These are phyloP conservation scores for Carex pumila DNA, from an alignment of 176 grass and related monocot genomes.

Conservation along the genomic window DNA sequence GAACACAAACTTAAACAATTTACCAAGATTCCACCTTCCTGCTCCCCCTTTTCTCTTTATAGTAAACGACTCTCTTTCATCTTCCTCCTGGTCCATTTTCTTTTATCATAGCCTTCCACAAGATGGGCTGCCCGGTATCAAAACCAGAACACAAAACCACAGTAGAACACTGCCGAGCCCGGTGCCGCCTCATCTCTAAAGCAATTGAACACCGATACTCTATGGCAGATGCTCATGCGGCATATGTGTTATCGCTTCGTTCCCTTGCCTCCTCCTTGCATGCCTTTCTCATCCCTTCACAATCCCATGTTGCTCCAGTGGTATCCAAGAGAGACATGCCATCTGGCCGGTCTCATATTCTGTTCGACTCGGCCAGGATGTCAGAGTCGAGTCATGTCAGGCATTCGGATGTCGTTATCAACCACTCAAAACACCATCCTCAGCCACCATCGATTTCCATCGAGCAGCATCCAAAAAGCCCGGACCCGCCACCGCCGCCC, in stretches of 20 bases:
- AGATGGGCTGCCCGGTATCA: conserved; percentile 18
- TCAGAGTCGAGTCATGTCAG: neutral
- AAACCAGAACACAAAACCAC: conserved; percentile 1
- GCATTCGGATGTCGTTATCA: conserved; percentile 15
- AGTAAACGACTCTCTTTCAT: neutral
- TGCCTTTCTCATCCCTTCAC: conserved; percentile 7
- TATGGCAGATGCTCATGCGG: conserved; percentile 18
- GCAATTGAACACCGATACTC: conserved; percentile 7
- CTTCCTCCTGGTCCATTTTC: neutral
- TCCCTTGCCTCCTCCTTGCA: conserved; percentile 11
- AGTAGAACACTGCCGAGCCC: conserved; percentile 7
- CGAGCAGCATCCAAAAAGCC: conserved; percentile 5
- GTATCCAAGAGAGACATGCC: conserved; percentile 3
- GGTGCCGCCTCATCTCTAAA: neutral
- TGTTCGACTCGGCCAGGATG: neutral
- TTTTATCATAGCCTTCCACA: neutral
- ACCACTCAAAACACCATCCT: conserved; percentile 28
- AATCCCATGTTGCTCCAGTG: neutral
- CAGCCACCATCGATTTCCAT: conserved; percentile 13
- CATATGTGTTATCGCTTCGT: neutral
- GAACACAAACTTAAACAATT: conserved; percentile 17
- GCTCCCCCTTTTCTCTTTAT: neutral
- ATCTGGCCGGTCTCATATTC: conserved; percentile 27
- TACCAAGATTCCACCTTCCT: conserved; percentile 30
- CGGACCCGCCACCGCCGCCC: neutral